These are phyloP conservation scores for Trametes cingulata DNA, from an alignment of 768 basidiomycete species.

Conservation along the genomic window DNA sequence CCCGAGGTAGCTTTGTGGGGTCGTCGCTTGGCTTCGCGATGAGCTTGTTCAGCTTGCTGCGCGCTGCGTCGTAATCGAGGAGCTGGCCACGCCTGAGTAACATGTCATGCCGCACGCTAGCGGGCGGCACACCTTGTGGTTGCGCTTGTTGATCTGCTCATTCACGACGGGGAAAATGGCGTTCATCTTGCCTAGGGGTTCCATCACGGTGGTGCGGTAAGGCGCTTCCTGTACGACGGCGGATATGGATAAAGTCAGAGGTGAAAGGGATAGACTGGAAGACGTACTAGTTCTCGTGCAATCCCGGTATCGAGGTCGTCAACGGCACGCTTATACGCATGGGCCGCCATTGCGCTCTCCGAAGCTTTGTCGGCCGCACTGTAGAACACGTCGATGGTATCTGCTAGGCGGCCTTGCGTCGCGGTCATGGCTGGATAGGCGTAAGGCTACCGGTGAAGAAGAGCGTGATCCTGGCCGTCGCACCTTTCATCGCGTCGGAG, in stretches of 20 bases:
- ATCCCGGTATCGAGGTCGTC: conserved; percentile 90
- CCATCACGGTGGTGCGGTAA: conserved; percentile 91
- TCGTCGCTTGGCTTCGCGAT: conserved; percentile 94
- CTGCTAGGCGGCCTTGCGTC: conserved; percentile 90
- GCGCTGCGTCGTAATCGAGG: conserved; percentile 91
- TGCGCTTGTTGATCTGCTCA: conserved; percentile 89
- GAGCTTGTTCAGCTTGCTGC: conserved; percentile 86
- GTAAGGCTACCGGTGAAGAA: not conserved
- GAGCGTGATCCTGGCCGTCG: conserved; percentile 26
- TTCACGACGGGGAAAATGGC: conserved; percentile 93
- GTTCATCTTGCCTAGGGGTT: conserved; percentile 96
- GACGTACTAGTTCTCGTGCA: conserved; percentile 77
- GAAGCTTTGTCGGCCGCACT: conserved; percentile 78
- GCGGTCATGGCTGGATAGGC: conserved; percentile 77
- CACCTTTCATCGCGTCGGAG: conserved; percentile 91
- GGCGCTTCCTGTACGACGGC: conserved; percentile 71
- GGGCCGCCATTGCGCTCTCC: conserved; percentile 94
- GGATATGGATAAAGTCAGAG: not conserved
- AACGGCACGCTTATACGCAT: conserved; percentile 93
- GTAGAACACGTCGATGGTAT: conserved; percentile 93
- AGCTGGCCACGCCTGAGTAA: conserved; percentile 49
- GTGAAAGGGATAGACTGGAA: not conserved
- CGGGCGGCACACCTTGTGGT: conserved; percentile 79
- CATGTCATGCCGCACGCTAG: not conserved
- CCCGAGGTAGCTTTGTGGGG: conserved; percentile 85